Evolutionary conservation across 2,329 filamentous ascomycete genomes (phyloP), one percentile per base, ranked within the genome.

Genomic region (Colletotrichum musicola): DNA sequence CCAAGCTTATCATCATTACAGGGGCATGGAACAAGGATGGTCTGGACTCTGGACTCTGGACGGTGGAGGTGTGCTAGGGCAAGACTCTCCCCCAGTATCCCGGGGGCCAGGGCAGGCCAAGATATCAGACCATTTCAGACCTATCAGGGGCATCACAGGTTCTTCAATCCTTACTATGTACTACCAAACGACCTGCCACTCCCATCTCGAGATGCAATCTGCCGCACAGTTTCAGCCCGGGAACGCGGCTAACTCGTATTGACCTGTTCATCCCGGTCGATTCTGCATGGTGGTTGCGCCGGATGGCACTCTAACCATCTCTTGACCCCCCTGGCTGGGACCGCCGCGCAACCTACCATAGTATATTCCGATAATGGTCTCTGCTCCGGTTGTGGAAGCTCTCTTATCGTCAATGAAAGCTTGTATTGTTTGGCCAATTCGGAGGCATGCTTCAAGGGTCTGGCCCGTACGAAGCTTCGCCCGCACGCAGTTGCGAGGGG

Each of bases 361-460:
- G 7, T 35, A 35, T 35, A 35, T 35, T 35, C 7, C 49, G 30
- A 35, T 30, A 47, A 56, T 38, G 42, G 62, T 51, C 16, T 65
- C 49, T 30, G 16, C 38, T 55, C 22, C 22, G 25, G 13, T 40
- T 25, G 47, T 50, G 25, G 42, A 18, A 35, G 40, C 35, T 18
- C 42, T 68, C 49, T 59, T 65, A 58, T 68, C 55, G 22, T 50
- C 49, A 40, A n/a, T 35, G 55, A 65, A 68, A 68, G 65, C 65
- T 56, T 68, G 54, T 64, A 40, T 54, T 9, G 49, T 64, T 50
- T 14, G 51, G 40, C 27, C 14, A 20, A 50, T 47, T 42, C 42
- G 30, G 50, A 25, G 10, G 30, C 7, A 12, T n/a, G n/a, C 2
- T 35, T 55, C 50, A 40, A 65, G 65, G 65, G 54, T 65, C 54